Conservation (phyloP, 345 rosid species). For the Nasturtium officinale region DNA sequence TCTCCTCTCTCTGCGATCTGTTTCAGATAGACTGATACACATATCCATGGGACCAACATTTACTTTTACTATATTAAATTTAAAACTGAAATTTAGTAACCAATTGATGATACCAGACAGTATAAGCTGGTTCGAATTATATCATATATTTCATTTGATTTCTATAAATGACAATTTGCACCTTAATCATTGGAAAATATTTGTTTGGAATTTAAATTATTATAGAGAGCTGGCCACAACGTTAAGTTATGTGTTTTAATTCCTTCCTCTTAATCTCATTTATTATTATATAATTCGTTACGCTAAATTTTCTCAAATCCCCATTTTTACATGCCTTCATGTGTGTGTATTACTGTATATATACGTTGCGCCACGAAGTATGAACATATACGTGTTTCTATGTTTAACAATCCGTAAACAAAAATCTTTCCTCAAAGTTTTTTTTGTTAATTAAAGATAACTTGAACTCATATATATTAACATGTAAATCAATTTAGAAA, state of each 20-base stretch:
- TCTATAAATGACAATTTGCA: slow-evolving; percentile 8
- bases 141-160: slow-evolving; percentile 12
- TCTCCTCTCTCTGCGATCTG: slow-evolving; percentile 29
- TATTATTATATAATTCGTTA: slow-evolving; percentile 74
- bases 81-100: background rate
- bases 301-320: slow-evolving; percentile 95
- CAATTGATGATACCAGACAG: slow-evolving; percentile 21
- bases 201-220: background rate
- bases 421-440: background rate
- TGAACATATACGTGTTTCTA: slow-evolving; percentile 11
- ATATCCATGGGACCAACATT: slow-evolving; percentile 38
- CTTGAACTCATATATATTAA: too few species aligned
- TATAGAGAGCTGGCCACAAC: slow-evolving; percentile 50
- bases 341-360: background rate
- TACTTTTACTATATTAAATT: slow-evolving; percentile 13
- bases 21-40: slow-evolving; percentile 36
- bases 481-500: too few species aligned
- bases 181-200: slow-evolving; percentile 19
- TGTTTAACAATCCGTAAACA: background rate
- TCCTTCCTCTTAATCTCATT: slow-evolving; percentile 53
- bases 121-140: slow-evolving; percentile 24
- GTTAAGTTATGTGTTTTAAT: slow-evolving; percentile 63
- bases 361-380: slow-evolving; percentile 6
- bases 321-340: slow-evolving; percentile 42
- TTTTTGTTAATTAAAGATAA: too few species aligned